Conservation (phyloP, 352 stramenopile species). For the Pythium periplocum region DNA sequence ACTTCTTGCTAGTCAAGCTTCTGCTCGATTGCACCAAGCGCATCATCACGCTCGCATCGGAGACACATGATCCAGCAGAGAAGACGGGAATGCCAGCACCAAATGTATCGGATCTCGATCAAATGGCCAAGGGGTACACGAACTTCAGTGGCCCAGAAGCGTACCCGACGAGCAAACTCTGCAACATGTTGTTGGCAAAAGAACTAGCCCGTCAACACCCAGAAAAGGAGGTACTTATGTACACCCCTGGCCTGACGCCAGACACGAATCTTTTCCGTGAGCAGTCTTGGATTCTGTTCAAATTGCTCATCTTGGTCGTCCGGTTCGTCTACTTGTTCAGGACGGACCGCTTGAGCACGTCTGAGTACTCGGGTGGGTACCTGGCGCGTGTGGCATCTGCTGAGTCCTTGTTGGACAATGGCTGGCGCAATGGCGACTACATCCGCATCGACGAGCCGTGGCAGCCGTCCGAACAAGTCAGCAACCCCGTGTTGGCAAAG, state of each 20-base stretch:
- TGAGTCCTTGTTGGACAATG: not conserved
- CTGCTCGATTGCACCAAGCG: conserved; percentile 17
- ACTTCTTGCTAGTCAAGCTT: conserved; percentile 30
- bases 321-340: not conserved
- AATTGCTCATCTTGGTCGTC: not conserved
- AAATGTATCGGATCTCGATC: not conserved
- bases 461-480: not conserved
- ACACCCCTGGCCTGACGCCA: not conserved
- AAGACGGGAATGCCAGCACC: not conserved
- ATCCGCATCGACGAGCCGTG: not conserved
- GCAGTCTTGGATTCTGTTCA: not conserved
- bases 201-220: not conserved
- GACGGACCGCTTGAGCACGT: not conserved
- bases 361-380: not conserved
- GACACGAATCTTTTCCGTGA: not conserved
- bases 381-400: not conserved
- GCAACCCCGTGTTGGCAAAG: not conserved
- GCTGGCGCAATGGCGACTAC: conserved; percentile 1
- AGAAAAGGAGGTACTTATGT: not conserved
- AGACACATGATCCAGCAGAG: not conserved
- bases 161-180: not conserved
- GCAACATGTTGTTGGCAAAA: not conserved
- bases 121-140: not conserved
- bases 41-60: not conserved
- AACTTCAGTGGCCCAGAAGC: not conserved